These are phyloP conservation scores for Sonneratia alba DNA, from an alignment of 345 rosid species.

Conservation along the genomic window DNA sequence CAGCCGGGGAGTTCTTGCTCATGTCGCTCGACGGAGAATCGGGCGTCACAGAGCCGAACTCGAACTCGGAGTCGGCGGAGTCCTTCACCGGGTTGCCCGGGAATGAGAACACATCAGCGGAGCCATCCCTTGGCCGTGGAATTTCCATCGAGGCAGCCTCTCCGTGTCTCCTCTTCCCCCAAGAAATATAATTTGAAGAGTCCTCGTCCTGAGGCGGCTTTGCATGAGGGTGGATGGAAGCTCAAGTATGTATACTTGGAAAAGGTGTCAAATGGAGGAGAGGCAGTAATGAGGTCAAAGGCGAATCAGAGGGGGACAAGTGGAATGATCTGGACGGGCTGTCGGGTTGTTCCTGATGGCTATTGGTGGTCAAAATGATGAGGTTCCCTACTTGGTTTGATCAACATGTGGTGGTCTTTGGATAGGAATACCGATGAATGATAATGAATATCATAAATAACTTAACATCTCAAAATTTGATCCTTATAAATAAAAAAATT, in stretches of 20 bases:
- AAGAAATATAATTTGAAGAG: not conserved
- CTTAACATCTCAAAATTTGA: too few species aligned
- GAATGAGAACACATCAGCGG: conserved; percentile 34
- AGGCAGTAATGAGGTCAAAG: not conserved
- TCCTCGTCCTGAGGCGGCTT: not conserved
- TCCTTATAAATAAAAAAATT: too few species aligned
- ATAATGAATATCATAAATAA: too few species aligned
- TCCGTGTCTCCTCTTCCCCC: not conserved
- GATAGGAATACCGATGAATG: too few species aligned
- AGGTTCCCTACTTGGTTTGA: conserved; percentile 1
- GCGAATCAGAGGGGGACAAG: conserved; percentile 2
- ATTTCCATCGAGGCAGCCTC: conserved; percentile 16
- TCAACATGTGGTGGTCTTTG: not conserved
- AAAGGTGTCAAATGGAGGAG: not conserved
- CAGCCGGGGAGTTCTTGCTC: conserved; percentile 61
- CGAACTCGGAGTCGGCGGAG: conserved; percentile 41
- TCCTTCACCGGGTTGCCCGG: conserved; percentile 23
- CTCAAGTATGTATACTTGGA: not conserved
- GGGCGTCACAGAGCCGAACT: conserved; percentile 55
- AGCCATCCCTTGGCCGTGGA: conserved; percentile 17
- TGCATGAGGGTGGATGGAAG: not conserved
- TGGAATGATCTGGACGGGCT: not conserved
- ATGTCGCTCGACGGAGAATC: conserved; percentile 31
- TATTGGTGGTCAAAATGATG: conserved; percentile 13
- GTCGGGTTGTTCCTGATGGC: not conserved